Base-by-base conservation (phyloP, 371 early-diverging fungal species). In the Scutellospora calospora region DNA sequence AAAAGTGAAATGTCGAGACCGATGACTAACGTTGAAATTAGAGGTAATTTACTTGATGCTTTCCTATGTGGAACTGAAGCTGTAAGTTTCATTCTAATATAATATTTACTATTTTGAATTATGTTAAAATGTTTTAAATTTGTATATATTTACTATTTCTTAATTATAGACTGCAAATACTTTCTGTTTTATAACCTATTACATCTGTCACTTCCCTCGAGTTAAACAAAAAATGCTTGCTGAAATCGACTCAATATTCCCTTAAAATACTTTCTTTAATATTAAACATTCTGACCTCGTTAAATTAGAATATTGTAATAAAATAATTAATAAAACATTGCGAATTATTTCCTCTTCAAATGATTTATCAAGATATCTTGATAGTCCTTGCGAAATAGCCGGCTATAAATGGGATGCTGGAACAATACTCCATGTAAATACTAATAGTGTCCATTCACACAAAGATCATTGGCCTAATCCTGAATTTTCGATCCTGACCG, bases 231-330 rank as follows among this genome's bases (percentile, higher is more conserved):
- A 76, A 62, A 25, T 76, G n/a, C 0, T 62, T 9, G 29, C 38
- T 25, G 76, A 76, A 38, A 62, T 76, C n/a, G 62, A 76, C n/a
- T 16, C 35, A 33, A 38, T 76, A 29, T 62, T 76, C 12, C 16
- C 14, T 14, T 12, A 12, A 49, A 49, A 49, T 14, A 49, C 49
- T 14, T 12, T 3, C 16, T 14, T 14, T 1, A 14, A 59, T 20
- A 18, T 79, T 18, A 54, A 51, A 29, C 57, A 38, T 1, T 71
- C 57, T 0, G 80, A 79, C 35, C 69, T 79, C 55, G 69, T 52
- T 27, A 79, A 79, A 71, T 79, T 79, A 27, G 55, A 41, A 54
- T 79, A 79, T 65, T 22, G 14, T 57, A 71, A 79, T 57, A 71
- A 71, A 20, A 71, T 79, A n/a, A 71, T 79, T 41, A 79, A 69